These are phyloP conservation scores for Paramecium tetraurelia DNA, from an alignment of 73 alveolate genomes.

Conservation along the genomic window DNA sequence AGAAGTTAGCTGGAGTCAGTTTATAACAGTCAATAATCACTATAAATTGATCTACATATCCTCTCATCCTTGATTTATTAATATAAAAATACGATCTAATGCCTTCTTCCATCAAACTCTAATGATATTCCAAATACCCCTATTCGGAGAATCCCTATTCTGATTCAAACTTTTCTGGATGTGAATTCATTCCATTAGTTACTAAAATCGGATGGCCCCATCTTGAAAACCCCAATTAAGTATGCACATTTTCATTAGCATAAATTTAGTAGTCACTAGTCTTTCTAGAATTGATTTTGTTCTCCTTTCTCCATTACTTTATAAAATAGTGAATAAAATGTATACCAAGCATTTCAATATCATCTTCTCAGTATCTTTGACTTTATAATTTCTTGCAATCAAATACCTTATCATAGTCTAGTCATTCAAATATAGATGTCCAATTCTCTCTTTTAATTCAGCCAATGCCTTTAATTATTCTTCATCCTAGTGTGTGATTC, in stretches of 20 bases:
- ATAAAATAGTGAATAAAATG: background rate
- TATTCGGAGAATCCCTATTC: background rate
- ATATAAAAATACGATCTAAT: constrained; percentile 1
- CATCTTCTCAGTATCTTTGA: background rate
- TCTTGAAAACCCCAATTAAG: background rate
- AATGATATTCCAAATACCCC: background rate
- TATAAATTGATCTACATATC: constrained; percentile 3
- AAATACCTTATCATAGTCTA: background rate
- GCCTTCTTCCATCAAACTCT: background rate
- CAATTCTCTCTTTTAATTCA: background rate
- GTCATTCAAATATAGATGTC: background rate
- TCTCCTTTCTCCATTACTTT: constrained; percentile 27
- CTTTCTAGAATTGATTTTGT: constrained; percentile 31
- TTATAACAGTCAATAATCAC: constrained; percentile 30
- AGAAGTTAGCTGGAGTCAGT: background rate
- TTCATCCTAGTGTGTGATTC: background rate
- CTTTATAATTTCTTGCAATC: constrained; percentile 28
- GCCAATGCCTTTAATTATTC: background rate
- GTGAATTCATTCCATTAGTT: background rate
- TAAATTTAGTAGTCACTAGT: background rate
- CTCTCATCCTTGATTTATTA: background rate
- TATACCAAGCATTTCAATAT: background rate
- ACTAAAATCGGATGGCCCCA: constrained; percentile 46
- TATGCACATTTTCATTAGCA: background rate
- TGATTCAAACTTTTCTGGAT: background rate